phyloP scores from a whole-genome alignment of 2,329 filamentous ascomycete species.

The Aurifilum marmelostoma region DNA sequence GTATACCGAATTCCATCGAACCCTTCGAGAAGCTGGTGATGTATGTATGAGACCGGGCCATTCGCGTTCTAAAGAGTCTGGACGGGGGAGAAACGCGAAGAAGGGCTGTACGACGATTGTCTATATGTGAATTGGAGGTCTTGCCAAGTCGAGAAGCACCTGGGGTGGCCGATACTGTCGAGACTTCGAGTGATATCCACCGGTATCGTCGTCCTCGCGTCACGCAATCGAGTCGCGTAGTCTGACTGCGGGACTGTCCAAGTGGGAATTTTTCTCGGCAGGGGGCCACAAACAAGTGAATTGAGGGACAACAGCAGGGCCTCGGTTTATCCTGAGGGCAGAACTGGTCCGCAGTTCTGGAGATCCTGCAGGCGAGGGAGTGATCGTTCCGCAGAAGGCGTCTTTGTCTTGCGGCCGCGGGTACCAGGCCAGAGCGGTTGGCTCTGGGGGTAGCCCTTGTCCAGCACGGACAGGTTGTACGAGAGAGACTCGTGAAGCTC shows the following conservation, averaged over 20 bases:
- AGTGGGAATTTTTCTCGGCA: not conserved
- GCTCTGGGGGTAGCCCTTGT: not conserved
- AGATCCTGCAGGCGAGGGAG: not conserved
- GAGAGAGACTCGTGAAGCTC: not conserved
- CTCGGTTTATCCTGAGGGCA: not conserved
- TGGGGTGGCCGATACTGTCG: not conserved
- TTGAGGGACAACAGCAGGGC: not conserved
- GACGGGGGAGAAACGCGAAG: not conserved
- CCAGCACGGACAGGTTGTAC: not conserved
- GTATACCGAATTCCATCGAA: not conserved
- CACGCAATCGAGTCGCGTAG: constrained; percentile 17
- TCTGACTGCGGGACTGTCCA: not conserved
- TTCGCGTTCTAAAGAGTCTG: constrained; percentile 16
- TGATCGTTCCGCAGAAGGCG: not conserved
- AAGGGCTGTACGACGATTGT: not conserved
- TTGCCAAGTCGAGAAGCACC: constrained; percentile 1
- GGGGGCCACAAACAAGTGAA: not conserved
- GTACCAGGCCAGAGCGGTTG: not conserved
- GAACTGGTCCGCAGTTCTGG: not conserved
- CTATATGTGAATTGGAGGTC: not conserved
- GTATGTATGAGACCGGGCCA: constrained; percentile 13
- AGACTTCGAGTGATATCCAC: not conserved
- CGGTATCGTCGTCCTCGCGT: not conserved
- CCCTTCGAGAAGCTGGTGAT: constrained; percentile 1
- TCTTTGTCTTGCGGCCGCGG: not conserved